Conservation (phyloP, 129 eudicot species). For the Helianthus annuus region HanXRQr2.0-SUNRISE NC_035437.2:169607846-169608345, state of each 20-base stretch:
- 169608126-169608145: slow-evolving; percentile 30
- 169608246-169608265: neutral
- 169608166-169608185: neutral
- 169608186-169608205: neutral
- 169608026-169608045: slow-evolving; percentile 45
- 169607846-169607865: no score
- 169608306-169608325: no score
- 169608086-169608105: slow-evolving; percentile 26
- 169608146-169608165: slow-evolving; percentile 33
- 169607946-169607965: slow-evolving; percentile 10
- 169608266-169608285: neutral
- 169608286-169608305: neutral
- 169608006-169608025: slow-evolving; percentile 56
- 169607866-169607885: no score
- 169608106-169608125: slow-evolving; percentile 32
- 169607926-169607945: no score
- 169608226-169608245: neutral
- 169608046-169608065: slow-evolving; percentile 41
- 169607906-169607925: no score
- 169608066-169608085: slow-evolving; percentile 39
- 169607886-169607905: no score
- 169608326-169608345: no score
- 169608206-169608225: neutral
- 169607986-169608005: slow-evolving; percentile 37
- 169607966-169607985: slow-evolving; percentile 8